Base-by-base conservation (phyloP, 73 alveolate genomes). In the Paramecium sexaurelia region DNA sequence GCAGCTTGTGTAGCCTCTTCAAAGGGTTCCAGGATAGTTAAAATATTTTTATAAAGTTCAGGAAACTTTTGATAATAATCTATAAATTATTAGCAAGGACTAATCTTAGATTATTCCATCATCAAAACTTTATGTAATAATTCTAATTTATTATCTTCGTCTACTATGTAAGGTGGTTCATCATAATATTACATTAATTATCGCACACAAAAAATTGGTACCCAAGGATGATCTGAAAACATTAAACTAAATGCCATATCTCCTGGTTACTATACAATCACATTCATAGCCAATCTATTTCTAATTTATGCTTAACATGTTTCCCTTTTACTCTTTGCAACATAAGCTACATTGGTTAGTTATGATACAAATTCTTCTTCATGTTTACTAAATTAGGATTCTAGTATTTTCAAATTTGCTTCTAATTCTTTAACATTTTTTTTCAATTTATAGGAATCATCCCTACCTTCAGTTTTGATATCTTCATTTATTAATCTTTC, bases 171-270 rank as follows among this genome's bases (percentile, higher is more conserved):
- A 5, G 90, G 51, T 10, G 68, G 55, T 22, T 78, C 90, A 8
- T 37, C 43, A 78, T 78, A 78, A 43, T 78, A 17, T 3, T 37
- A 7, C 13, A 45, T 39, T n/a, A 78, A 29, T 19, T 78, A 19
- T 5, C 90, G 43, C 32, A 24, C 26, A 41, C 55, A 39, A 19
- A 78, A 45, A 7, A 40, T 37, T 41, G 69, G 45, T 24, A 78
- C 55, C 90, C 90, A 78, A 20, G 90, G 90, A 43, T 78, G 90
- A 27, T 78, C 90, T 19, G 75, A 20, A 22, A 78, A 78, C 55
- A 78, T 39, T 29, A 24, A 17, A 41, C 90, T 24, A 19, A 78
- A 43, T 41, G 71, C 73, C 71, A 24, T 29, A 43, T 78, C 90
- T 24, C 90, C 90, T 24, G 75, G 75, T 22, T 22, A 9, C 41